Evolutionary conservation across 2,329 filamentous ascomycete species (phyloP).

Genomic region (Trichoderma brevicompactum): DNA sequence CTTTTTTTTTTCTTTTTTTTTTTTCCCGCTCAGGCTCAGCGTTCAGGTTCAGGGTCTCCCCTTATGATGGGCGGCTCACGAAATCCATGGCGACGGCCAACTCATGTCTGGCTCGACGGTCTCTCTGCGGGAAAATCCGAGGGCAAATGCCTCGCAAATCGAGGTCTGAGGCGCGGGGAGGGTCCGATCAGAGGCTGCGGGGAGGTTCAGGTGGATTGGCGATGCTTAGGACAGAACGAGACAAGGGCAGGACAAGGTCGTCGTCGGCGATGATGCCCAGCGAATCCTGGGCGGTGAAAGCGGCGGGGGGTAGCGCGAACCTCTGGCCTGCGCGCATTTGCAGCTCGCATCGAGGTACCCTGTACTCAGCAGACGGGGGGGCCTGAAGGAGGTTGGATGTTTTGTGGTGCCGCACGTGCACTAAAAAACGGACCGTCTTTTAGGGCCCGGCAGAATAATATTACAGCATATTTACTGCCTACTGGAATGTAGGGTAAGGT

Average conservation of each 20-base stretch:
- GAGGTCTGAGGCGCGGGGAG: conserved; percentile 20
- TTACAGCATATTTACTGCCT: no score
- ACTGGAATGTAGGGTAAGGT: background rate
- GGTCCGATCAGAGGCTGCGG: conserved; percentile 18
- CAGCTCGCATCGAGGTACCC: background rate
- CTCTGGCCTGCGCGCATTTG: background rate
- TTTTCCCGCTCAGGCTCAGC: conserved; percentile 8
- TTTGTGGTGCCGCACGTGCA: conserved; percentile 14
- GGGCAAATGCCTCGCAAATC: conserved; percentile 20
- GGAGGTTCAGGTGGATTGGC: conserved; percentile 20
- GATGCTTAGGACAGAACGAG: conserved; percentile 9
- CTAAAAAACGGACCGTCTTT: conserved; percentile 26
- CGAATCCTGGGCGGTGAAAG: conserved; percentile 27
- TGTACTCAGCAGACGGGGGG: conserved; percentile 5
- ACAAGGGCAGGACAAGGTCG: conserved; percentile 17
- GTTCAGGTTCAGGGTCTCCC: background rate
- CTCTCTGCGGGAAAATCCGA: background rate
- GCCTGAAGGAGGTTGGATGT: background rate
- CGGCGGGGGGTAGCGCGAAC: conserved; percentile 11
- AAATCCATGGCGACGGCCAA: conserved; percentile 59
- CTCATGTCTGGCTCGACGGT: conserved; percentile 44
- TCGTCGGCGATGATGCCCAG: conserved; percentile 21
- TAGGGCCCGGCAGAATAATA: conserved; percentile 3
- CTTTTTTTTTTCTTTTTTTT: background rate
- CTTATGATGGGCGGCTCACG: conserved; percentile 45